These are phyloP conservation scores for Sordariomycetes sp. DNA, from an alignment of 2,329 filamentous ascomycete species.

Conservation along the genomic window DNA sequence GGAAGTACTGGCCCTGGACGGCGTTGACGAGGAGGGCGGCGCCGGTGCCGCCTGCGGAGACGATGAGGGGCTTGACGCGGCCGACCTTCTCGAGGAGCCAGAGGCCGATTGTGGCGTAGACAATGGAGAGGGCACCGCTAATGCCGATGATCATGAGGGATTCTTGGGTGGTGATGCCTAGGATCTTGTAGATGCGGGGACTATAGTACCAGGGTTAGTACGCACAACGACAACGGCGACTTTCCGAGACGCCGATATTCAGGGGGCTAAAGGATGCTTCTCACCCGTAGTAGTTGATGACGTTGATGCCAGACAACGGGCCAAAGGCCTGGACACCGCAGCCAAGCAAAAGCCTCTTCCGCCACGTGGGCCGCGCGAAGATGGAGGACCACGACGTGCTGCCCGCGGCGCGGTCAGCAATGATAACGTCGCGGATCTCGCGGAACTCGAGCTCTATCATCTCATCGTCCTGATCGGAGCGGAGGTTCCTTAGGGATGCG, in stretches of 20 bases:
- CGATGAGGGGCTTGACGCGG: constrained; percentile 32
- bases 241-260: too few relatives aligned
- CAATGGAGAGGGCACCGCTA: constrained; percentile 31
- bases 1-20: constrained; percentile 13
- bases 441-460: constrained; percentile 37
- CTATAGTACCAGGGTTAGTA: constrained; percentile 8
- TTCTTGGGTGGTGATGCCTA: constrained; percentile 26
- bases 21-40: constrained; percentile 15
- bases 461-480: constrained; percentile 33
- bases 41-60: constrained; percentile 16
- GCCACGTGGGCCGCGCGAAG: constrained; percentile 25
- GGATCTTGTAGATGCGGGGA: constrained; percentile 24
- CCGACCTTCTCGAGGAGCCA: constrained; percentile 29
- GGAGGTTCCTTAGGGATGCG: constrained; percentile 36
- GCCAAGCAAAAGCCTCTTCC: constrained; percentile 29
- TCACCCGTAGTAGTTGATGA: constrained; percentile 11
- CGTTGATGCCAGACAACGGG: constrained; percentile 27
- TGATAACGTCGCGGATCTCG: constrained; percentile 22
- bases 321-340: constrained; percentile 33
- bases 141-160: constrained; percentile 37
- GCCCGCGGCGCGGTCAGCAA: constrained; percentile 22
- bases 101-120: constrained; percentile 32
- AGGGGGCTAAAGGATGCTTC: not conserved
- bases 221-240: not conserved
- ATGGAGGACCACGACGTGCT: constrained; percentile 25